Base-by-base conservation (phyloP, 352 stramenopile species). In the Blastocystis sp. region DNA sequence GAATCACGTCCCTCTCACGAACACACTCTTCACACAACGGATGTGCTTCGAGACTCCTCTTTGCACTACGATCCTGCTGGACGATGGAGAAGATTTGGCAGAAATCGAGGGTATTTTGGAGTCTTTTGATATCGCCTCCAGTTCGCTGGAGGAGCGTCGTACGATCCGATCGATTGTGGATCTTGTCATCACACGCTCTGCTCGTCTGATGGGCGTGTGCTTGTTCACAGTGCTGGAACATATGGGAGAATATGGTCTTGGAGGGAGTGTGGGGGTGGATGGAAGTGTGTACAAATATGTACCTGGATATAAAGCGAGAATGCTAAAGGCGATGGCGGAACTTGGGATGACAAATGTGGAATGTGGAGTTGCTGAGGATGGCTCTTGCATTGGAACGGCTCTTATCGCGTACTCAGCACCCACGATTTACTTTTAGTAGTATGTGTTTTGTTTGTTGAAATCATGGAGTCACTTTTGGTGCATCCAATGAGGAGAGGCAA, bases 241-340 rank as follows among this genome's bases (percentile, higher is more conserved):
- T 20, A 90, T 90, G 47, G 39, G 63, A 13, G 47, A 75, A n/a
- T 43, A 43, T 91, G 87, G 87, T 37, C 7, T 91, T 5, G 81
- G 16, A 13, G 64, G 55, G 13, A 82, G 54, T 16, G 90, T 92
- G 1, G 90, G 81, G 20, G 90, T 92, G 18, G 91, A 92, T 63
- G 91, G 91, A 37, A 91, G 81, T 70, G 90, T 92, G 8, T 92
- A 91, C 53, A 39, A 91, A 16, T 91, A 90, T 37, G 20, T 92
- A 47, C 90, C 90, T 0, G 63, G 50, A 34, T 91, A 91, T 30
- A 87, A 82, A 18, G 54, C 59, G 45, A 55, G 89, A 7, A 68
- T 91, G 9, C n/a, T 66, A 1, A 59, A 87, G 47, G 90, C 59
- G 39, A 41, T 91, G 16, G 75, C 30, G 34, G 88, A 91, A 63